phyloP scores from a whole-genome alignment of 2,329 filamentous ascomycete species.

The Botryosphaeria dothidea region DNA sequence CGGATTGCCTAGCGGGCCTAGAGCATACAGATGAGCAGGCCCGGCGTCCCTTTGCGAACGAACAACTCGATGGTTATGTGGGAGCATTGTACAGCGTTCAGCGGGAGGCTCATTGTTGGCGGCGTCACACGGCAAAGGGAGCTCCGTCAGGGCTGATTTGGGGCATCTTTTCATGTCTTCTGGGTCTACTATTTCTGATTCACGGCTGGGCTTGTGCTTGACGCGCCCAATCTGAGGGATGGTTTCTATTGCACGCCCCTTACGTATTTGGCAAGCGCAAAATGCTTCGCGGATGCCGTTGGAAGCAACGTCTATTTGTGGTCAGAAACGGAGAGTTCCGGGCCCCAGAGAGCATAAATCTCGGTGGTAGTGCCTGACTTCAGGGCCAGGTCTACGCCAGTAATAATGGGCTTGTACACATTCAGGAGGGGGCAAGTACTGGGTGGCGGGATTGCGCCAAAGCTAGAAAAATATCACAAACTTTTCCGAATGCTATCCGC shows the following conservation, averaged over 20 bases:
- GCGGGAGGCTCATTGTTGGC: conserved; percentile 18
- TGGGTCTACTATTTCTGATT: conserved; percentile 9
- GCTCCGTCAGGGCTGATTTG: background rate
- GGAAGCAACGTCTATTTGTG: conserved; percentile 81
- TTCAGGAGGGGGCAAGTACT: background rate
- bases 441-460: background rate
- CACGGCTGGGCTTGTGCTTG: background rate
- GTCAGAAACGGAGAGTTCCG: conserved; percentile 73
- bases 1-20: conserved; percentile 19
- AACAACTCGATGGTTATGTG: background rate
- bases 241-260: conserved; percentile 95
- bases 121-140: conserved; percentile 4
- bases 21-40: conserved; percentile 8
- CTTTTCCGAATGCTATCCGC: background rate
- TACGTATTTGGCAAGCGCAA: conserved; percentile 74
- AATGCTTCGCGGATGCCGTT: conserved; percentile 81
- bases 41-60: background rate
- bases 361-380: too few species aligned
- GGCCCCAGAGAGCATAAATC: conserved; percentile 55
- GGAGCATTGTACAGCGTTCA: conserved; percentile 13
- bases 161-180: conserved; percentile 7
- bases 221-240: conserved; percentile 72
- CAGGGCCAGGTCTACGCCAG: background rate
- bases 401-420: conserved; percentile 7
- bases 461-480: background rate